Evolutionary conservation across 2,329 filamentous ascomycete genomes (phyloP).

Genomic region (Ophiostoma perfectum): DNA sequence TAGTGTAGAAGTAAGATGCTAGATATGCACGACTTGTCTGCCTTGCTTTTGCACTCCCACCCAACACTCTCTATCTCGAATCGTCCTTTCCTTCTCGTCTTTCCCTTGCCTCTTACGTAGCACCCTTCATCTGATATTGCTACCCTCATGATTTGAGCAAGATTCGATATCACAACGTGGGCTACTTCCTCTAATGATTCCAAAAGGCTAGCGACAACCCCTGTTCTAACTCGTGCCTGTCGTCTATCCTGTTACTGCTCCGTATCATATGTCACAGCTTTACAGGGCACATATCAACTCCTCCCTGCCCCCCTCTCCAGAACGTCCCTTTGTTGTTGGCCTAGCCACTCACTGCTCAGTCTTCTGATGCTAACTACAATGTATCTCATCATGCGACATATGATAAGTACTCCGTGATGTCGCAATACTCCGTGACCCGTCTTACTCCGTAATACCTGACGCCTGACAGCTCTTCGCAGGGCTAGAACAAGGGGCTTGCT

Average conservation of each 20-base stretch:
- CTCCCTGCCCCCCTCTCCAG: background rate
- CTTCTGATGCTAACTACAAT: too few relatives aligned
- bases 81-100: background rate
- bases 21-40: constrained; percentile 1
- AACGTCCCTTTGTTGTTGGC: too few relatives aligned
- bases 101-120: background rate
- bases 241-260: background rate
- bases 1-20: background rate
- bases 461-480: background rate
- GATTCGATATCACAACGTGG: background rate
- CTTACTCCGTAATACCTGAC: background rate
- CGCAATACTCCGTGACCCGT: background rate
- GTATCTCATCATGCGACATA: too few relatives aligned
- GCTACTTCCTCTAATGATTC: background rate
- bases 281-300: background rate
- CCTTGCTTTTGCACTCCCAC: background rate
- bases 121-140: background rate
- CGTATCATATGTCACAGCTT: constrained; percentile 1
- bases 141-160: background rate
- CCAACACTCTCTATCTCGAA: background rate
- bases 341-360: too few relatives aligned
- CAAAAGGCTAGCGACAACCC: background rate
- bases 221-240: background rate
- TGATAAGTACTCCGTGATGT: background rate
- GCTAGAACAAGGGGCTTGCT: background rate